These are phyloP conservation scores for Cyphellophora attinorum DNA, from an alignment of 2,329 filamentous ascomycete genomes.

Conservation along the genomic window DNA sequence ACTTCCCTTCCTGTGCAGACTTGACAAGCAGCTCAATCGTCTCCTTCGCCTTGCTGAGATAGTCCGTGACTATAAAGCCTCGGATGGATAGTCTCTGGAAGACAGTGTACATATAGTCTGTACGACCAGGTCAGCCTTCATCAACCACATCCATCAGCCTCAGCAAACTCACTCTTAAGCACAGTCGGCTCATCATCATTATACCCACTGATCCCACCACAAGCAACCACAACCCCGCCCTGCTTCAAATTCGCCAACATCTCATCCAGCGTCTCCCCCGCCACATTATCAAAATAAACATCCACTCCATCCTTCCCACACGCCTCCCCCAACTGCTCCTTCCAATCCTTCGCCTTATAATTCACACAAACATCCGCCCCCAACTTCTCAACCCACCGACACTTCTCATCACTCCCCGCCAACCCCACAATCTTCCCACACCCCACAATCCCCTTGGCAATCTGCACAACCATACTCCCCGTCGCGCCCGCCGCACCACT, in stretches of 20 bases:
- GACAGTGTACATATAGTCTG: slow-evolving; percentile 44
- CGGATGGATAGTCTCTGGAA: slow-evolving; percentile 15
- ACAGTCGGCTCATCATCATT: slow-evolving; percentile 15
- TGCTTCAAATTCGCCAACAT: slow-evolving; percentile 13
- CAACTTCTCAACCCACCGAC: slow-evolving; percentile 54
- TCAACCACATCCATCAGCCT: not conserved
- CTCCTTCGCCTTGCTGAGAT: slow-evolving; percentile 52
- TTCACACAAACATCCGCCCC: slow-evolving; percentile 57
- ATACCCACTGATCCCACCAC: slow-evolving; percentile 47
- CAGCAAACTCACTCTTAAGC: slow-evolving; percentile 11
- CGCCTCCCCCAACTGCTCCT: slow-evolving; percentile 31
- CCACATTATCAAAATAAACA: slow-evolving; percentile 60
- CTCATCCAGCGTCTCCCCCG: slow-evolving; percentile 14
- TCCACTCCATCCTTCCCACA: slow-evolving; percentile 37
- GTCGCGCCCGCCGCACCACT: slow-evolving; percentile 71
- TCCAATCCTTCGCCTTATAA: slow-evolving; percentile 54
- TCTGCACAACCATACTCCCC: slow-evolving; percentile 38
- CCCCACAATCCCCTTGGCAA: slow-evolving; percentile 52
- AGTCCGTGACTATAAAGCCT: slow-evolving; percentile 37
- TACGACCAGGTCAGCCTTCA: no score
- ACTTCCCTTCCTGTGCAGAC: slow-evolving; percentile 57
- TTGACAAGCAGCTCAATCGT: slow-evolving; percentile 53
- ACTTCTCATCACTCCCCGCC: slow-evolving; percentile 59
- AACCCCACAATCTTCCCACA: slow-evolving; percentile 52
- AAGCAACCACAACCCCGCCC: slow-evolving; percentile 33